A percentile compares a stretch with the other conserved stretches of the same genome.
phyloP scores from a whole-genome alignment of 805 yeast species.

The Candida verbasci region DNA sequence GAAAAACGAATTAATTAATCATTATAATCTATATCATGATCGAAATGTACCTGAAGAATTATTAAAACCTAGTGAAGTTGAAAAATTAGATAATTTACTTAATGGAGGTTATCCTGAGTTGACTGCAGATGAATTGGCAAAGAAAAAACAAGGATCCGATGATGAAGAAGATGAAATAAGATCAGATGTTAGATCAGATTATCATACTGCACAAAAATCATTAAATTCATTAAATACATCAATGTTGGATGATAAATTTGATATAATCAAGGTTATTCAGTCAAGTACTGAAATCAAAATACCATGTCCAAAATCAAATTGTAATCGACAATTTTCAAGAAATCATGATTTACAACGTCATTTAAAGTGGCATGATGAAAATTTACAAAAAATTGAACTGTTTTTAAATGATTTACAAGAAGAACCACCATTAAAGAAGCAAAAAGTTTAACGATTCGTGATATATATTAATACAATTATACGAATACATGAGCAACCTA shows the following conservation, averaged over 20 bases:
- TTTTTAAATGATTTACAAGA: conserved; percentile 23
- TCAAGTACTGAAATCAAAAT: conserved; percentile 32
- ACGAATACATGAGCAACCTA: conserved; percentile 6
- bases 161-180: conserved; percentile 10
- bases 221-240: conserved; percentile 14
- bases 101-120: conserved; percentile 3
- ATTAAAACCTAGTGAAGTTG: conserved; percentile 20
- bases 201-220: conserved; percentile 14
- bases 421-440: conserved; percentile 9
- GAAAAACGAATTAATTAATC: conserved; percentile 53
- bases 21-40: conserved; percentile 50
- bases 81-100: conserved; percentile 18
- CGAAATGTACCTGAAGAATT: conserved; percentile 31
- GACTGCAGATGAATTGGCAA: conserved; percentile 1
- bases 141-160: not conserved
- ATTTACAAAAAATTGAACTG: conserved; percentile 23
- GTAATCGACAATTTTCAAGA: conserved; percentile 51
- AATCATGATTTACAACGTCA: conserved; percentile 48
- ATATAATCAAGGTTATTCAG: conserved; percentile 34
- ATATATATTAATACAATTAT: not conserved
- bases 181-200: conserved; percentile 8
- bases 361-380: conserved; percentile 47
- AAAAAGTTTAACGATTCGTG: not conserved
- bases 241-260: conserved; percentile 15
- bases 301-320: conserved; percentile 45